A percentile compares a stretch with the other conserved stretches of the same genome.
phyloP scores from a whole-genome alignment of 805 yeast species.

The Yarrowia bubula region DNA sequence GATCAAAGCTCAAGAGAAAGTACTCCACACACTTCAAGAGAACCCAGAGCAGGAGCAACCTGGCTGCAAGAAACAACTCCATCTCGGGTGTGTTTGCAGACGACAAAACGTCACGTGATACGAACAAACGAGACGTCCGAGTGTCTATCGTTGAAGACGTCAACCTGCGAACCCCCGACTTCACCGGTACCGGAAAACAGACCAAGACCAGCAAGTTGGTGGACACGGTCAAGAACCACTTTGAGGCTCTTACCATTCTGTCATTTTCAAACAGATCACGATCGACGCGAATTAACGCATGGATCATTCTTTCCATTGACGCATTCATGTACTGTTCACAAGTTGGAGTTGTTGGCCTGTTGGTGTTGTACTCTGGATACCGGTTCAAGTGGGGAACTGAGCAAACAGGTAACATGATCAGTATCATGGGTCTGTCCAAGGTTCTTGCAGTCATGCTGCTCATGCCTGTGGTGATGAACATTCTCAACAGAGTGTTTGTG shows the following conservation, averaged over 20 bases:
- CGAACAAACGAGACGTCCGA: background rate
- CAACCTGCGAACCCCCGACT: background rate
- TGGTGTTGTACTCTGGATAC: slow-evolving; percentile 36
- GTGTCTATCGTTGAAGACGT: background rate
- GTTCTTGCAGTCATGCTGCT: slow-evolving; percentile 29
- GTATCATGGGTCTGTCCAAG: slow-evolving; percentile 34
- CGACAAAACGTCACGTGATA: background rate
- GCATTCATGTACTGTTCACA: slow-evolving; percentile 30
- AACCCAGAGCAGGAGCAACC: background rate
- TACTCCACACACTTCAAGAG: background rate
- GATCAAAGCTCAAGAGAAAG: slow-evolving; percentile 15
- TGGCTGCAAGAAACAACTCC: background rate
- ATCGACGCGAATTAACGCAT: slow-evolving; percentile 23
- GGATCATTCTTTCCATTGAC: slow-evolving; percentile 29
- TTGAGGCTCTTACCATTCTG: background rate
- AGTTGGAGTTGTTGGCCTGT: slow-evolving; percentile 26
- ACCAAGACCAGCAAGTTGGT: background rate
- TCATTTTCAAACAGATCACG: background rate
- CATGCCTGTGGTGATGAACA: slow-evolving; percentile 8
- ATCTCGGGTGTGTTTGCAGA: slow-evolving; percentile 11
- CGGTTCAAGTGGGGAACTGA: slow-evolving; percentile 38
- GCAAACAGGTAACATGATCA: slow-evolving; percentile 38
- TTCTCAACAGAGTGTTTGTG: background rate
- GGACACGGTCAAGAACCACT: background rate
- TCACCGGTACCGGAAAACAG: background rate